Percentiles rank a stretch among this genome's conserved stretches.
These are phyloP conservation scores for Gynochthodes officinalis DNA, from an alignment of 257 asterid genomes.

Conservation along the genomic window DNA sequence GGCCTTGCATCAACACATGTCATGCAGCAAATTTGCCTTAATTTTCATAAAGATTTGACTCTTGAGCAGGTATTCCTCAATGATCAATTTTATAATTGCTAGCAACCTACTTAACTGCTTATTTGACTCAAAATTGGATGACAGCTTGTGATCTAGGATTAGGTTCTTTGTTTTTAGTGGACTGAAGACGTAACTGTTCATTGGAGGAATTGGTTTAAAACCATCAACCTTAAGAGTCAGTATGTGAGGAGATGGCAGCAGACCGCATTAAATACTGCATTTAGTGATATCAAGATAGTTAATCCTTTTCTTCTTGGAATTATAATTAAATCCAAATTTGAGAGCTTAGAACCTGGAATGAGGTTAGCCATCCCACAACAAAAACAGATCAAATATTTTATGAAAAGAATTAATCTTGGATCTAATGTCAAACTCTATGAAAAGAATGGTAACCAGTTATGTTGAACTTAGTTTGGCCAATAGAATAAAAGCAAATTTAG, in stretches of 20 bases:
- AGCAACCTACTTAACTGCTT: neutral
- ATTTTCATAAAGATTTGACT: slow-evolving; percentile 77
- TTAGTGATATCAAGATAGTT: neutral
- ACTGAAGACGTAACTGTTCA: too few relatives aligned
- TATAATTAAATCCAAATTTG: neutral
- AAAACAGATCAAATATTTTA: too few relatives aligned
- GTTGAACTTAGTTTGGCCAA: neutral
- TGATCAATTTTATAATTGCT: neutral
- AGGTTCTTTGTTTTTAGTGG: neutral
- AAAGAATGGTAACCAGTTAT: neutral
- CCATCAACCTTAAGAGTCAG: too few relatives aligned
- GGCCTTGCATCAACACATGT: slow-evolving; percentile 60
- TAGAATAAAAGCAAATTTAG: neutral
- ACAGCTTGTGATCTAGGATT: neutral
- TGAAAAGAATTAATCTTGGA: neutral
- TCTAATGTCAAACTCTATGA: neutral
- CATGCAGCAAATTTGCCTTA: slow-evolving; percentile 58
- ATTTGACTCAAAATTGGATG: neutral
- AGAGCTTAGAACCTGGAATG: neutral
- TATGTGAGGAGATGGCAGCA: neutral
- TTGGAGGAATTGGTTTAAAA: neutral
- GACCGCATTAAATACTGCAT: neutral
- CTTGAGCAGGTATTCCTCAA: slow-evolving; percentile 57
- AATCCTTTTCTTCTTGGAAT: neutral
- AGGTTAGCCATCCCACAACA: neutral